These are phyloP conservation scores for Aspergillus nomiae DNA, from an alignment of 2,329 filamentous ascomycete species.

Conservation along the genomic window DNA sequence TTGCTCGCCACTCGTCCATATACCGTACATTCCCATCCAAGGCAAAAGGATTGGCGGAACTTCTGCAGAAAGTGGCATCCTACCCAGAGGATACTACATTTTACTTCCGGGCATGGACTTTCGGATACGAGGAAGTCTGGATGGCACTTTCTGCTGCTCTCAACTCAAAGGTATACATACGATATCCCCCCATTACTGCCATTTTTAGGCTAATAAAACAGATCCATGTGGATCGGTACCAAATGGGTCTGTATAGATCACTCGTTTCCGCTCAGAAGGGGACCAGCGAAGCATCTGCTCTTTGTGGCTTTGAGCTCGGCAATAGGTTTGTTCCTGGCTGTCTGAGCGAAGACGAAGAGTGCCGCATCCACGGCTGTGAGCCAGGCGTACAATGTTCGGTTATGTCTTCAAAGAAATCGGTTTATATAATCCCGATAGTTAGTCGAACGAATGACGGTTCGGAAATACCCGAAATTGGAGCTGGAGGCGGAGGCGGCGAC, in stretches of 20 bases:
- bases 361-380: conserved; percentile 84
- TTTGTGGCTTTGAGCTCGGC: conserved; percentile 74
- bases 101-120: conserved; percentile 87
- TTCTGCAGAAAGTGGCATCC: conserved; percentile 66
- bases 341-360: conserved; percentile 64
- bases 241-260: conserved; percentile 69
- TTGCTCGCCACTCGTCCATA: conserved; percentile 56
- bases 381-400: conserved; percentile 56
- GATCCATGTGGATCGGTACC: conserved; percentile 84
- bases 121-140: conserved; percentile 93
- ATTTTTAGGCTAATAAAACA: conserved; percentile 33
- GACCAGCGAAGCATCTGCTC: conserved; percentile 63
- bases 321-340: conserved; percentile 72
- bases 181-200: neutral
- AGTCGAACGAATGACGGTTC: conserved; percentile 58
- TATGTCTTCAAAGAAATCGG: conserved; percentile 54
- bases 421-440: conserved; percentile 79
- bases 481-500: conserved; percentile 78
- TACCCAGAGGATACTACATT: conserved; percentile 78
- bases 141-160: conserved; percentile 73
- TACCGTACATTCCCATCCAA: conserved; percentile 63
- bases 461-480: conserved; percentile 71
- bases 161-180: conserved; percentile 56
- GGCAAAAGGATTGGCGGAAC: conserved; percentile 72
- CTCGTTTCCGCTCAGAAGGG: conserved; percentile 52